These are phyloP conservation scores for Kodamaea jinghongensis DNA, from an alignment of 805 yeast species.

Conservation along the genomic window DNA sequence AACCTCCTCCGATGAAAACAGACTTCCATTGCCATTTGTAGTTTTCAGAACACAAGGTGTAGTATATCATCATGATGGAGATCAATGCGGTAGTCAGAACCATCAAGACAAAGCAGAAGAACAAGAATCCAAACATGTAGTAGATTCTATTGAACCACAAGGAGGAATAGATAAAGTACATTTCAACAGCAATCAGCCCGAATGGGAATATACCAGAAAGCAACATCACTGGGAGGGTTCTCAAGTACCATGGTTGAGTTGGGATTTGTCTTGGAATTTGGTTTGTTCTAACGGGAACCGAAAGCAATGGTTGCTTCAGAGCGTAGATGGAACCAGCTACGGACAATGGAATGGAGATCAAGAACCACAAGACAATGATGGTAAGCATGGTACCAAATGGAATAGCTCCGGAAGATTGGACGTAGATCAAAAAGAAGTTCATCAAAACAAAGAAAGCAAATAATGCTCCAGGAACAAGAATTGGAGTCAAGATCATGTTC, in stretches of 20 bases:
- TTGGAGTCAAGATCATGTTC: constrained; percentile 79
- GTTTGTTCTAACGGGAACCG: constrained; percentile 84
- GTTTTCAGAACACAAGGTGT: constrained; percentile 83
- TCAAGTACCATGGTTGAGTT: constrained; percentile 79
- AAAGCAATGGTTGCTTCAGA: constrained; percentile 53
- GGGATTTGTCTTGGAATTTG: constrained; percentile 98
- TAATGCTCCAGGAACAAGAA: constrained; percentile 77
- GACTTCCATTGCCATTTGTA: constrained; percentile 99
- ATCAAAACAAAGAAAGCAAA: constrained; percentile 63
- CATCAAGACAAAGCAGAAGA: constrained; percentile 84
- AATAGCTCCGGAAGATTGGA: constrained; percentile 87
- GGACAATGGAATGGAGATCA: constrained; percentile 81
- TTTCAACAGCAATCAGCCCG: constrained; percentile 91
- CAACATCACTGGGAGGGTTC: constrained; percentile 61
- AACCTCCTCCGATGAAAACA: constrained; percentile 82
- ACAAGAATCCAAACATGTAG: constrained; percentile 97
- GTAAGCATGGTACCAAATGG: constrained; percentile 89
- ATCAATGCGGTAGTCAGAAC: constrained; percentile 76
- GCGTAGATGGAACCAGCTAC: constrained; percentile 80
- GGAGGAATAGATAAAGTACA: constrained; percentile 87
- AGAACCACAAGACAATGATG: constrained; percentile 78
- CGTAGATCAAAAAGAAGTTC: constrained; percentile 79
- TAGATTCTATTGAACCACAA: constrained; percentile 91
- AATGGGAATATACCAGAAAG: constrained; percentile 92
- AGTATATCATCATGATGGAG: constrained; percentile 76